Conservation (phyloP, 1,284 basidiomycete species). For the Polyporus tsugae region DNA sequence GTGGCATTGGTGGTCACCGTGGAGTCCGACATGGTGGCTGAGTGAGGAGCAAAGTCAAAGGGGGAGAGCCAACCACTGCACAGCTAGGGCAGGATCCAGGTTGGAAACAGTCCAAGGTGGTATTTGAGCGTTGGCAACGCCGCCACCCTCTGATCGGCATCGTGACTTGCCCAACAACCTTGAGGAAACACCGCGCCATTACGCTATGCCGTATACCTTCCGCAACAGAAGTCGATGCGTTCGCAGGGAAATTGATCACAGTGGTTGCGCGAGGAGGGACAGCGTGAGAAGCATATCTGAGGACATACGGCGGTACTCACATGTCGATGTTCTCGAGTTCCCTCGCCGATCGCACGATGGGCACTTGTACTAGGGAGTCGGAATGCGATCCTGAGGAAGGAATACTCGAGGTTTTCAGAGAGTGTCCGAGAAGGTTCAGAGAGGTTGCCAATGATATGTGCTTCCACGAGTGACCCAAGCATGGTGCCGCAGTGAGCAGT, state of each 20-base stretch:
- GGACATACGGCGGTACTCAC: neutral
- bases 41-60: neutral
- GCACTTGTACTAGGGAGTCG: no score
- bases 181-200: neutral
- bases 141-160: neutral
- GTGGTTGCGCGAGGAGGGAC: neutral
- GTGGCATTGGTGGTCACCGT: slow-evolving; percentile 1
- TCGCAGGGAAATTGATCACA: neutral
- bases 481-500: no score
- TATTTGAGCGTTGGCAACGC: neutral
- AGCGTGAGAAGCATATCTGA: neutral
- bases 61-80: no score
- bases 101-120: neutral
- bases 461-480: no score
- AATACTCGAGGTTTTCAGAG: no score
- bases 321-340: neutral
- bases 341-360: neutral
- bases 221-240: neutral
- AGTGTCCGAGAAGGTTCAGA: no score
- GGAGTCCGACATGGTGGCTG: neutral
- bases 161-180: neutral
- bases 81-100: neutral
- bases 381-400: neutral
- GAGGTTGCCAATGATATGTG: no score
- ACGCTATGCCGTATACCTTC: neutral